Base-by-base conservation (phyloP, 768 basidiomycete species). In the Xerocomus potaroensis region DNA sequence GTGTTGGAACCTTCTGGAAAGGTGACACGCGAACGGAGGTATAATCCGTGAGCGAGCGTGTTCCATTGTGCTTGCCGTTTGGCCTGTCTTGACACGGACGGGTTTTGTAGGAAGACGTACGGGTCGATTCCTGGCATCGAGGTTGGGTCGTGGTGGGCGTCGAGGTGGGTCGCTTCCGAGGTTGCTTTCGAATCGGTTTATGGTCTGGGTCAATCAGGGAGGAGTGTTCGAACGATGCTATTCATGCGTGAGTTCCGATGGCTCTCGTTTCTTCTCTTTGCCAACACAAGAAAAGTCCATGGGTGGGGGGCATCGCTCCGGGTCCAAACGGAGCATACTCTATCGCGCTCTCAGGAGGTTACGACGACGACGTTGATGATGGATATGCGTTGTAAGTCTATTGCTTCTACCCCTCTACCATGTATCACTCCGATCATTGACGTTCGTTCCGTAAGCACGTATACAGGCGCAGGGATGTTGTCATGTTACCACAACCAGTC, bases 341-440 rank as follows among this genome's bases (percentile, higher is more conserved):
- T 34, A 78, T 96, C 12, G 91, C 87, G 3, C 76, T 95, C 3
- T 91, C 88, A 32, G 93, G 93, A 10, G 92, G 89, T 2, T 92
- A 92, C 47, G 84, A 87, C 26, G 90, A 91, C 45, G 90, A 91
- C 54, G 77, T 91, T 15, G 89, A 92, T 51, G 62, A 81, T 14
- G 89, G 89, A 44, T 84, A 90, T 51, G 85, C 76, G 11, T 91
- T 91, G 88, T 90, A 58, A 66, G 87, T 79, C 24, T 8, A 22
- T 19, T 39, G 4, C 8, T 14, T 14, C 32, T 36, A 8, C 26
- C 21, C n/a, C 12, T 14, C 16, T 45, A 38, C 21, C 36, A 3
- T 15, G 21, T 5, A 21, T 22, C 7, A 8, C 21, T 41, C 42
- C 21, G 8, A 5, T 3, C 4, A 31, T 45, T 49, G 8, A 51